Conservation (phyloP, 441 rosid genomes). For the Erodium chrysanthum region DNA sequence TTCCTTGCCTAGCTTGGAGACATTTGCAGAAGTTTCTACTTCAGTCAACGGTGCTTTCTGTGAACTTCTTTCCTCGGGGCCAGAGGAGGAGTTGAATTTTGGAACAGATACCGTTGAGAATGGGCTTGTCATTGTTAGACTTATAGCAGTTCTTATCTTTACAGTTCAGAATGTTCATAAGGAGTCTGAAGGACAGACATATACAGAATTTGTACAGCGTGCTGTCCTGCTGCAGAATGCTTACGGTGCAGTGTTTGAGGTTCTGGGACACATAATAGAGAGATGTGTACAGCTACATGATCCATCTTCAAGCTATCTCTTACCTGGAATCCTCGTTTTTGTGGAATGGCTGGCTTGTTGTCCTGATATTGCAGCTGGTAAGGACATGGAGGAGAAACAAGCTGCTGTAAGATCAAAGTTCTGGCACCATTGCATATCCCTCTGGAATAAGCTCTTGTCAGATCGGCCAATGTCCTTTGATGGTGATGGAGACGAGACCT, state of each 20-base stretch:
- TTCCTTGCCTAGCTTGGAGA: constrained; percentile 64
- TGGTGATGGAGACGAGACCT: constrained; percentile 63
- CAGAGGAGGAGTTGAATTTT: constrained; percentile 52
- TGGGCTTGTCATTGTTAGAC: constrained; percentile 56
- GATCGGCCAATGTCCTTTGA: constrained; percentile 38
- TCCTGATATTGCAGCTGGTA: constrained; percentile 58
- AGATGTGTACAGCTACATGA: constrained; percentile 52
- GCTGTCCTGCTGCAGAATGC: constrained; percentile 78
- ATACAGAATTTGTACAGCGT: constrained; percentile 87
- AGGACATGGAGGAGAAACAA: constrained; percentile 63
- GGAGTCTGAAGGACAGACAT: constrained; percentile 72
- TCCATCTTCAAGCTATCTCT: constrained; percentile 58
- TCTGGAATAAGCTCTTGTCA: constrained; percentile 57
- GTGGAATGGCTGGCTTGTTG: constrained; percentile 88
- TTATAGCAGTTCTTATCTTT: constrained; percentile 59
- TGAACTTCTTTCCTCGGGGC: constrained; percentile 62
- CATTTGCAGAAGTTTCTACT: constrained; percentile 63
- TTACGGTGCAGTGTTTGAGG: constrained; percentile 58
- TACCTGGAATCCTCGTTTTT: constrained; percentile 75
- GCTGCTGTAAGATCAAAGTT: constrained; percentile 40
- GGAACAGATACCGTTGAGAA: constrained; percentile 56
- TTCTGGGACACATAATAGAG: constrained; percentile 51
- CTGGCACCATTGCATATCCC: constrained; percentile 55
- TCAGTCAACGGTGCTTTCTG: constrained; percentile 45
- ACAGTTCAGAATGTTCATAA: constrained; percentile 59